Evolutionary conservation across 108 stramenopile species (phyloP).

Genomic region (Skeletonema costatum): DNA sequence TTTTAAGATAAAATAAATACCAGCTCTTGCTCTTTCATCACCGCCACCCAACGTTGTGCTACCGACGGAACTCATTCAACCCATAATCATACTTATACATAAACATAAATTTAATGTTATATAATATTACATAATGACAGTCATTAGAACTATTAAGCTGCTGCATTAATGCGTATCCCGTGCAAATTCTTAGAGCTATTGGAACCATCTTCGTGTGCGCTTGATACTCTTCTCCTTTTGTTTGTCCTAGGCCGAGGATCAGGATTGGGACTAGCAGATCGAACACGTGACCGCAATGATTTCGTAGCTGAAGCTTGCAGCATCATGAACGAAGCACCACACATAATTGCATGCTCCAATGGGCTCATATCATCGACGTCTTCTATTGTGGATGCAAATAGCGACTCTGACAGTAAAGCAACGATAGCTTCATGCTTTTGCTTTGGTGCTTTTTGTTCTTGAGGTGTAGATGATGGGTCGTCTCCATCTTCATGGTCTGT

Average conservation of each 20-base stretch:
- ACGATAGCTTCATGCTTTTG: neutral
- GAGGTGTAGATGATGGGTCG: neutral
- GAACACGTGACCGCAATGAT: neutral
- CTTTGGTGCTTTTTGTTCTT: neutral
- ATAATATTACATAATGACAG: neutral
- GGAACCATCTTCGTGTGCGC: too few species aligned
- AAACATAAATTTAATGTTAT: neutral
- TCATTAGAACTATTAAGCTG: too few species aligned
- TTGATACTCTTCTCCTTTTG: neutral
- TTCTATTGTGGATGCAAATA: neutral
- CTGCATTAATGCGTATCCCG: too few species aligned
- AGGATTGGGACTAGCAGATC: neutral
- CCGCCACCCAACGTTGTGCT: neutral
- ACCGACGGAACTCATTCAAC: neutral
- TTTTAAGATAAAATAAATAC: neutral
- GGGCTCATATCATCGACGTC: conserved; percentile 7
- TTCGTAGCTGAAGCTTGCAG: neutral
- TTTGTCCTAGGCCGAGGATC: neutral
- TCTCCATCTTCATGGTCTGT: neutral
- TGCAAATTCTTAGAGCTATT: too few species aligned
- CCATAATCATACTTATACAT: too few species aligned
- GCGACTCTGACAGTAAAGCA: conserved; percentile 2
- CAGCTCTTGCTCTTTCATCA: neutral
- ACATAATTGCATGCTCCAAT: neutral
- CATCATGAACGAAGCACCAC: neutral